Evolutionary conservation across 305 asterid genomes (phyloP).

Genomic region (Fraxinus floribunda): DNA sequence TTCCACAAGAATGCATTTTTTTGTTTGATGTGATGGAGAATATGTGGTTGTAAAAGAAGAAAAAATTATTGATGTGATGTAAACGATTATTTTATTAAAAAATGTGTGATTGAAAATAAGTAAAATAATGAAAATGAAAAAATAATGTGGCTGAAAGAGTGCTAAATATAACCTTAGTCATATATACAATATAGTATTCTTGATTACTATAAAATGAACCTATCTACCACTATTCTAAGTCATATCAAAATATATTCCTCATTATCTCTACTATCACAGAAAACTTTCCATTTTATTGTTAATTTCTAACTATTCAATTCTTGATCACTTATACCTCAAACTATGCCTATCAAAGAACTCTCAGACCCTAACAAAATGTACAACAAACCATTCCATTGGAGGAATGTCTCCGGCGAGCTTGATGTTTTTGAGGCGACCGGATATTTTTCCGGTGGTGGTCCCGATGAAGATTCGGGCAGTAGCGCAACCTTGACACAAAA

Average conservation of each 20-base stretch:
- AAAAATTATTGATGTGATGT: no score
- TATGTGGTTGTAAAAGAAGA: no score
- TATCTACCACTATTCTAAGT: conserved; percentile 29
- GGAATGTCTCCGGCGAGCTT: conserved; percentile 63
- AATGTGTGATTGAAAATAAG: background rate
- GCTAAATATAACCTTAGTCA: background rate
- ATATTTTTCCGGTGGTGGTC: conserved; percentile 54
- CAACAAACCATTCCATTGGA: conserved; percentile 47
- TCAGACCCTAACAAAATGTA: conserved; percentile 26
- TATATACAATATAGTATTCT: background rate
- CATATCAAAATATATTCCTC: conserved; percentile 25
- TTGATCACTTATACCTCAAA: background rate
- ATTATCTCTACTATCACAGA: conserved; percentile 20
- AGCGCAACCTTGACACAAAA: conserved; percentile 15
- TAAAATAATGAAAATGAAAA: no score
- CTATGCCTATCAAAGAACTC: conserved; percentile 30
- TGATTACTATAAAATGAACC: conserved; percentile 36
- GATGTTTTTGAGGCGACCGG: conserved; percentile 81
- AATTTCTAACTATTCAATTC: conserved; percentile 7
- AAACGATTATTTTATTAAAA: no score
- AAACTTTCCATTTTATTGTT: conserved; percentile 8
- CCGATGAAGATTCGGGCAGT: conserved; percentile 31
- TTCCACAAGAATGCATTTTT: no score
- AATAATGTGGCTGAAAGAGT: no score
- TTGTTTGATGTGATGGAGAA: no score